Conservation (phyloP, 2,329 filamentous ascomycete species). For the Verticillium isaacii region DNA sequence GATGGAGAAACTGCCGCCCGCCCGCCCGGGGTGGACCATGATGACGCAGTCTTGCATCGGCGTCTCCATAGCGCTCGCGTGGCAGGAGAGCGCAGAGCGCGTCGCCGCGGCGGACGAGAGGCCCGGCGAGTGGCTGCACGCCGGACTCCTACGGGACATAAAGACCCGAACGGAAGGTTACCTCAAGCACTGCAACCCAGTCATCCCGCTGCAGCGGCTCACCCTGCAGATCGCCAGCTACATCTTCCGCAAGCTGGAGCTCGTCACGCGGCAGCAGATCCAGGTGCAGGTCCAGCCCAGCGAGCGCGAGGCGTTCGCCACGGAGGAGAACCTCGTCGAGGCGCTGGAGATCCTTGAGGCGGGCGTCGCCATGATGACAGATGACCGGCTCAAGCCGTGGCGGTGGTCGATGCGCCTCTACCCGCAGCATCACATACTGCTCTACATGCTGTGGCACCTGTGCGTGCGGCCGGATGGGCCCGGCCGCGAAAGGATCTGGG, state of each 20-base stretch:
- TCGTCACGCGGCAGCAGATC: slow-evolving; percentile 24
- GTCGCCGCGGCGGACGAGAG: slow-evolving; percentile 7
- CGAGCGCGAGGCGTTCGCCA: slow-evolving; percentile 15
- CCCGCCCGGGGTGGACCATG: slow-evolving; percentile 48
- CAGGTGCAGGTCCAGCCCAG: slow-evolving; percentile 14
- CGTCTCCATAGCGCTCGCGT: slow-evolving; percentile 37
- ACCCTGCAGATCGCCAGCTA: slow-evolving; percentile 21
- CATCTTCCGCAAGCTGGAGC: slow-evolving; percentile 27
- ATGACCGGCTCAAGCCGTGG: slow-evolving; percentile 31
- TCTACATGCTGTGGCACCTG: slow-evolving; percentile 38
- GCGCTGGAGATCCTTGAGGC: slow-evolving; percentile 29
- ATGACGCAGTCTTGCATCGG: slow-evolving; percentile 53
- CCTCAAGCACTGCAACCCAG: slow-evolving; percentile 45
- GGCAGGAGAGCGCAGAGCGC: slow-evolving; percentile 17
- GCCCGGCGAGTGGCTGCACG: slow-evolving; percentile 26
- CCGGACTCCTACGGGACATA: slow-evolving; percentile 34
- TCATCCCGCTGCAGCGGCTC: slow-evolving; percentile 37
- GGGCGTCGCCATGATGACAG: slow-evolving; percentile 19
- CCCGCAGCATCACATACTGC: slow-evolving; percentile 36
- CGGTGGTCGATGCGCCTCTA: slow-evolving; percentile 33
- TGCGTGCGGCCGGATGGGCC: slow-evolving; percentile 29
- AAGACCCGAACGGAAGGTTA: slow-evolving; percentile 41
- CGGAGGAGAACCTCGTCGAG: slow-evolving; percentile 25
- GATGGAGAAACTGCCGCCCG: slow-evolving; percentile 40
- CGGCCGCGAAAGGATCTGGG: slow-evolving; percentile 26